phyloP scores from a whole-genome alignment of 1,284 basidiomycete species.

The Hemileccinum hortonii region DNA sequence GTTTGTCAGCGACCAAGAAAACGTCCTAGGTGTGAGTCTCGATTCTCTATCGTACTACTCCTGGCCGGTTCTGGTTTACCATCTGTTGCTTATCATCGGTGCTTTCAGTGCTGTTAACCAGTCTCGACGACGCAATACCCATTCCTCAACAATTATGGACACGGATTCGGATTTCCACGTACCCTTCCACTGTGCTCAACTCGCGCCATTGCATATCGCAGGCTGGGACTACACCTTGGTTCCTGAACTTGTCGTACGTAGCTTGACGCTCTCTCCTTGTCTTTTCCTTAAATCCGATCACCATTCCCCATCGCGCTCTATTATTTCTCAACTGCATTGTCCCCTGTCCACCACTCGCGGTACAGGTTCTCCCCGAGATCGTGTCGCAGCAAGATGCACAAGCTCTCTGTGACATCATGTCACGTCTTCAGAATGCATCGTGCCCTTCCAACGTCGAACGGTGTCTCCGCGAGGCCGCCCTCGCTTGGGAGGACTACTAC shows the following conservation, averaged over 20 bases:
- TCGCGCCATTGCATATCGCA: slow-evolving; percentile 25
- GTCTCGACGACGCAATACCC: neutral
- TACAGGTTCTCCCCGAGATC: slow-evolving; percentile 23
- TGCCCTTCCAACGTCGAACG: slow-evolving; percentile 20
- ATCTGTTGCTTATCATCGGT: neutral
- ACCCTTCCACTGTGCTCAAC: slow-evolving; percentile 30
- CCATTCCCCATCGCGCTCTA: slow-evolving; percentile 1
- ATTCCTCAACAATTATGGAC: slow-evolving; percentile 17
- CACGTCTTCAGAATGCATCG: slow-evolving; percentile 17
- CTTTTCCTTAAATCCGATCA: slow-evolving; percentile 6
- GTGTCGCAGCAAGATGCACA: slow-evolving; percentile 23
- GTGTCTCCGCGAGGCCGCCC: slow-evolving; percentile 25
- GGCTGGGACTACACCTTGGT: slow-evolving; percentile 30
- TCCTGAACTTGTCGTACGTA: slow-evolving; percentile 30
- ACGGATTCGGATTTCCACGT: slow-evolving; percentile 23
- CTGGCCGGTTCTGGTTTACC: neutral
- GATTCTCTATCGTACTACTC: neutral
- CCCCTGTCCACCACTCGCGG: neutral
- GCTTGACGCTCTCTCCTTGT: neutral
- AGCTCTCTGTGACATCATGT: slow-evolving; percentile 18
- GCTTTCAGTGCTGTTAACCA: neutral
- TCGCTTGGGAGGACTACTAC: slow-evolving; percentile 33
- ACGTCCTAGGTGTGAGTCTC: neutral
- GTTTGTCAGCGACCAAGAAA: neutral
- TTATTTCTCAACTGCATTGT: neutral